Conservation (phyloP, 176 grass and related monocot species). For the Rhynchospora tenuis region DNA sequence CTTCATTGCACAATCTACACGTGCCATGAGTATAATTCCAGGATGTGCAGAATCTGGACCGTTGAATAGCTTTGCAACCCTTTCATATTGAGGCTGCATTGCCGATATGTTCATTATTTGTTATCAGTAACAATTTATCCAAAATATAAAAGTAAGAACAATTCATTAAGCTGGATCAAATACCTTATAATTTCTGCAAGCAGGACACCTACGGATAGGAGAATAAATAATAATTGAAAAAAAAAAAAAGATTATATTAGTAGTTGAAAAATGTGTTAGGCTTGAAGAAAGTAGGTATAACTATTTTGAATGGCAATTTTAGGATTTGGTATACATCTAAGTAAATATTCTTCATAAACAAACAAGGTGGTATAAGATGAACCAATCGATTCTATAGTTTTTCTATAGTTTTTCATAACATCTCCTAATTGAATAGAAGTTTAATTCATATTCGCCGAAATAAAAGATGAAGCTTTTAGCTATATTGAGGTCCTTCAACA, state of each 20-base stretch:
- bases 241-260: not conserved
- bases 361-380: not conserved
- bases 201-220: constrained; percentile 76
- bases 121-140: constrained; percentile 5
- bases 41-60: constrained; percentile 79
- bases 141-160: not conserved
- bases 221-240: not conserved
- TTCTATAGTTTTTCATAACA: too few relatives aligned
- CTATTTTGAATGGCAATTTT: not conserved
- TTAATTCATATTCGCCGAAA: not conserved
- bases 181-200: constrained; percentile 99
- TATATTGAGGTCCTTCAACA: not conserved
- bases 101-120: not conserved
- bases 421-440: not conserved
- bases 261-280: not conserved
- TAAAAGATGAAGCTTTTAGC: not conserved
- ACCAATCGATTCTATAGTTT: not conserved
- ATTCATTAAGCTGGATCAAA: not conserved
- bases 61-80: constrained; percentile 92
- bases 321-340: not conserved
- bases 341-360: not conserved
- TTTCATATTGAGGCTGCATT: constrained; percentile 89
- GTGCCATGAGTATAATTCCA: constrained; percentile 72
- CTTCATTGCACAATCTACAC: constrained; percentile 95
- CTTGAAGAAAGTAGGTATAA: not conserved